phyloP scores from a whole-genome alignment of 495 filamentous ascomycete species.

The Penicillium ochrochloron region DNA sequence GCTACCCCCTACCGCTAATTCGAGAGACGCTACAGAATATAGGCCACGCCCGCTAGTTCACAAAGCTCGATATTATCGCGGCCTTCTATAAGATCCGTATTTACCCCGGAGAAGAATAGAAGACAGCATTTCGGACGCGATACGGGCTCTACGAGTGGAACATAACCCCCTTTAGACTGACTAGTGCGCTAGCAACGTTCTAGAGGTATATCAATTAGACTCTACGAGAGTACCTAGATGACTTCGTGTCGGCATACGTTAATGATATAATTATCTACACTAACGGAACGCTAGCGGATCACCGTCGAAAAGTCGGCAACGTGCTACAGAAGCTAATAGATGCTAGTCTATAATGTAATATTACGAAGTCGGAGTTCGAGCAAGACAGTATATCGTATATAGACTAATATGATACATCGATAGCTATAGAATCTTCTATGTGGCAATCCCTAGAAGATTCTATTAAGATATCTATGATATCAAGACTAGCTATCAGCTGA shows the following conservation, averaged over 20 bases:
- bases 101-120: too few species aligned
- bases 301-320: constrained; percentile 2
- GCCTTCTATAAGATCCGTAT: too few species aligned
- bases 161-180: not conserved
- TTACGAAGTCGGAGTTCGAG: not conserved
- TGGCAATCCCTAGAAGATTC: too few species aligned
- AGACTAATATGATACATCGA: too few species aligned
- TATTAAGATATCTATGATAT: too few species aligned
- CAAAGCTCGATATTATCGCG: not conserved
- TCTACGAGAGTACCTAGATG: not conserved
- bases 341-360: constrained; percentile 1
- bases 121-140: too few species aligned
- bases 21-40: not conserved
- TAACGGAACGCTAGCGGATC: not conserved
- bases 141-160: too few species aligned
- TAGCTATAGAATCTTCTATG: too few species aligned
- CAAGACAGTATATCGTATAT: too few species aligned
- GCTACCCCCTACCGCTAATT: not conserved
- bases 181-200: not conserved
- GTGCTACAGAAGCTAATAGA: constrained; percentile 8
- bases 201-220: constrained; percentile 6
- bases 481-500: too few species aligned
- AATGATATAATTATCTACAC: constrained; percentile 9
- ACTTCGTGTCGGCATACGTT: not conserved
- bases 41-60: not conserved